phyloP scores from a whole-genome alignment of 192 early-diverging fungal genomes.

The Mortierella alpina region DNA sequence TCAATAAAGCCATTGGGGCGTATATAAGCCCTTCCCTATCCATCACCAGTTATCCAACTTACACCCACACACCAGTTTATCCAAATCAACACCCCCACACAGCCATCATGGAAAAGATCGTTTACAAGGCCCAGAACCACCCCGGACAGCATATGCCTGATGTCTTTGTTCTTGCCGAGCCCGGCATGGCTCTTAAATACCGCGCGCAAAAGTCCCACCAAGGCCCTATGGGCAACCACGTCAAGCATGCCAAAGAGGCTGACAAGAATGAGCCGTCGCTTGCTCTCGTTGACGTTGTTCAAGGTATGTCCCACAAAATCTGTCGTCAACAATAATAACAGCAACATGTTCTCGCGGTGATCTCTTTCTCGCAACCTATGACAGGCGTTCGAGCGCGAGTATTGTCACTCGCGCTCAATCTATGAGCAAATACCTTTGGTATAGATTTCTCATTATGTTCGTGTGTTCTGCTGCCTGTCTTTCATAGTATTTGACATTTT shows the following conservation, averaged over 20 bases:
- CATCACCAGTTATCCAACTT: neutral
- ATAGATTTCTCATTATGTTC: too few relatives aligned
- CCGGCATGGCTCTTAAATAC: constrained; percentile 46
- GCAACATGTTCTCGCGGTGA: neutral
- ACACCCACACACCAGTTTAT: neutral
- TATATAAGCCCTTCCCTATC: neutral
- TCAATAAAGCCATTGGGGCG: too few relatives aligned
- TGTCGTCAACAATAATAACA: neutral
- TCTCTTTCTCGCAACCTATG: neutral
- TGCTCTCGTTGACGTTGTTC: constrained; percentile 42
- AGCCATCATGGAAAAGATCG: constrained; percentile 28
- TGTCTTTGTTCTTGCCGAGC: constrained; percentile 43
- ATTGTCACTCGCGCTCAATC: too few relatives aligned
- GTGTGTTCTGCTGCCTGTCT: neutral
- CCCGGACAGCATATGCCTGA: constrained; percentile 38
- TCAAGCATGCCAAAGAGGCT: neutral
- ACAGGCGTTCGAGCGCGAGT: neutral
- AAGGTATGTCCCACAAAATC: constrained; percentile 14
- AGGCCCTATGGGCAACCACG: constrained; percentile 4
- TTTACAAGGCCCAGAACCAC: constrained; percentile 37
- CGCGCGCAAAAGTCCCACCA: constrained; percentile 33
- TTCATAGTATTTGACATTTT: constrained; percentile 26
- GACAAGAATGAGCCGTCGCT: constrained; percentile 7
- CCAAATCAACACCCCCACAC: neutral
- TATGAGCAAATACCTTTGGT: too few relatives aligned